Percentiles rank a stretch among this genome's conserved stretches.
These are phyloP conservation scores for Sporothrix dimorphospora DNA, from an alignment of 2,329 filamentous ascomycete genomes.

Conservation along the genomic window DNA sequence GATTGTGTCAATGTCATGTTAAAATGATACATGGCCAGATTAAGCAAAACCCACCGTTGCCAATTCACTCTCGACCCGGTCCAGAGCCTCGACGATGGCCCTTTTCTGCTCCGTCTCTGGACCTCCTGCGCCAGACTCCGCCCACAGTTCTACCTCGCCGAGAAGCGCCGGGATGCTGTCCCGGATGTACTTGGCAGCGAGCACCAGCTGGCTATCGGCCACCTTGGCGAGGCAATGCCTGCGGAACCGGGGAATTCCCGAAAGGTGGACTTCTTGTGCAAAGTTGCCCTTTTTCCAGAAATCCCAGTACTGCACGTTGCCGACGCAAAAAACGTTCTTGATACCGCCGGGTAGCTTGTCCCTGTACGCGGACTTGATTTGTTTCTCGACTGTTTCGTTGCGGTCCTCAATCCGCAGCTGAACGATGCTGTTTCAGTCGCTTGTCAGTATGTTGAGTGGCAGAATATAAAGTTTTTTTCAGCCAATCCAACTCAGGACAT, in stretches of 20 bases:
- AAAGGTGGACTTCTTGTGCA: background rate
- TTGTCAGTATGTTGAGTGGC: background rate
- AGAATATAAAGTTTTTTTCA: background rate
- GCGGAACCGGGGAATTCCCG: background rate
- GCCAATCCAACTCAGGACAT: background rate
- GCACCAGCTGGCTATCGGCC: background rate
- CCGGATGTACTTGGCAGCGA: background rate
- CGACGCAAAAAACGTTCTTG: background rate
- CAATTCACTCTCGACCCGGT: background rate
- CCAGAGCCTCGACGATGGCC: background rate
- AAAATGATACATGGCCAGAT: background rate
- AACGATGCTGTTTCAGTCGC: background rate
- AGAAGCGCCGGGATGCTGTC: conserved; percentile 4
- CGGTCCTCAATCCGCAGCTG: background rate
- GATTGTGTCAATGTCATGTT: background rate
- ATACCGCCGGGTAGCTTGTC: background rate
- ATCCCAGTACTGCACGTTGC: background rate
- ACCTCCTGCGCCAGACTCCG: background rate
- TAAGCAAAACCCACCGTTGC: background rate
- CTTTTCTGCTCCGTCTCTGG: background rate
- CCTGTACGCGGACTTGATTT: background rate
- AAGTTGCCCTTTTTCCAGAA: background rate
- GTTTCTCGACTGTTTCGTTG: background rate
- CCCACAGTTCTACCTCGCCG: background rate
- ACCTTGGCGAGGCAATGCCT: background rate